Percentiles rank a stretch among this genome's conserved stretches.
Conservation (phyloP, 768 basidiomycete species). For the Dioszegia hungarica region DNA sequence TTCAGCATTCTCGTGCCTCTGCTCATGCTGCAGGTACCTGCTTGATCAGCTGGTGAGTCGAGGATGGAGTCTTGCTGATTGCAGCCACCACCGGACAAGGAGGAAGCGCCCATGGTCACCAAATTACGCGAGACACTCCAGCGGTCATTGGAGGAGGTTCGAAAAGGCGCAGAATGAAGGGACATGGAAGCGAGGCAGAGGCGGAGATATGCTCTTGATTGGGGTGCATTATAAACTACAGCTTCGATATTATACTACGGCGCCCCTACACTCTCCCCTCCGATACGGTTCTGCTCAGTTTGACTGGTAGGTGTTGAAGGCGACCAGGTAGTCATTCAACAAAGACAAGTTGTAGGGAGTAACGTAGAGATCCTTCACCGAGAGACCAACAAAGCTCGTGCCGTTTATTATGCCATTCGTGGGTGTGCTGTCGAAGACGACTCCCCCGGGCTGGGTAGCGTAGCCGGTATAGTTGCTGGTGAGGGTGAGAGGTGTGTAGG, state of each 20-base stretch:
- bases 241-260: no score
- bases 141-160: slow-evolving; percentile 27
- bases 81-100: slow-evolving; percentile 34
- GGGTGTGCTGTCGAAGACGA: slow-evolving; percentile 50
- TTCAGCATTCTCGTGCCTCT: no score
- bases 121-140: slow-evolving; percentile 30
- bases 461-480: slow-evolving; percentile 52
- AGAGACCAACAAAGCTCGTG: slow-evolving; percentile 58
- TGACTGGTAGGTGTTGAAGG: no score
- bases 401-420: slow-evolving; percentile 56
- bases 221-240: no score
- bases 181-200: slow-evolving; percentile 17
- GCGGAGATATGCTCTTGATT: slow-evolving; percentile 62
- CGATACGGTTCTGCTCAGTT: no score
- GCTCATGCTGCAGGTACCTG: slow-evolving; percentile 36
- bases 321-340: slow-evolving; percentile 54
- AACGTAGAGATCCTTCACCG: slow-evolving; percentile 54
- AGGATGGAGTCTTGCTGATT: not conserved
- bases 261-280: no score
- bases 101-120: slow-evolving; percentile 29
- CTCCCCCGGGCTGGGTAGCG: slow-evolving; percentile 55
- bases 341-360: slow-evolving; percentile 59
- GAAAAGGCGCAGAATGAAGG: slow-evolving; percentile 28
- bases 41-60: slow-evolving; percentile 30
- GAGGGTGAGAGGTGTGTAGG: slow-evolving; percentile 56